Base-by-base conservation (phyloP, 345 rosid genomes). In the Aquilaria malaccensis region DNA sequence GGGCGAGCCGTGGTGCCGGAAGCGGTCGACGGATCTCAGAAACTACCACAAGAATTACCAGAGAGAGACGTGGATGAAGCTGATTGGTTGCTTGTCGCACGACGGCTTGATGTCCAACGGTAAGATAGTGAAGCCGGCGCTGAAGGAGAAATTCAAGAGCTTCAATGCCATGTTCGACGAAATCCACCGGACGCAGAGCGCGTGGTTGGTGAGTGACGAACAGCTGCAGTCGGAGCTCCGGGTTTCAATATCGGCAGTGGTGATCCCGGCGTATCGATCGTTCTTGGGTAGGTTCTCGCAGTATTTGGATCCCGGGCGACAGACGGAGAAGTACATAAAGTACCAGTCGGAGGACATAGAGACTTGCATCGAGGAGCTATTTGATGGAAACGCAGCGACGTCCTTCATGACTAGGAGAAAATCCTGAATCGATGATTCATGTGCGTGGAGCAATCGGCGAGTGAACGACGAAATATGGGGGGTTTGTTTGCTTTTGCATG, bases 201-300 rank as follows among this genome's bases (percentile, higher is more conserved):
- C 83, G 0, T 93, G 98, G 98, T 86, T 93, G 33, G 89, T 93
- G 46, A 79, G 74, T 6, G 98, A 93, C 53, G 93, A 87, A 79
- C 96, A 89, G 78, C 79, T 93, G 32, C 98, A 93, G 61, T 85
- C 94, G 0, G 98, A 93, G 81, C 88, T 93, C 7, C 74, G 98
- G 74, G 89, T 89, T n/a, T 89, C 97, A 0, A 83, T 93, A 70
- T 67, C 88, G 0, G 86, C 93, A 0, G 81, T 93, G 46, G 75
- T 85, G 50, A 84, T 78, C 49, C 97, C 97, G 2, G 98, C 98
- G 0, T 93, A 93, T 65, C 62, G 98, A 58, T 81, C 91, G 3
- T 89, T 89, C 62, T 41, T 85, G 69, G 98, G 87, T 6, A 79
- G 97, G 76, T 87, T 87, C 57, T 67, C 85, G 0, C 94, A 85